These are phyloP conservation scores for Penicillium sclerotiorum DNA, from an alignment of 2,329 filamentous ascomycete species.

Conservation along the genomic window DNA sequence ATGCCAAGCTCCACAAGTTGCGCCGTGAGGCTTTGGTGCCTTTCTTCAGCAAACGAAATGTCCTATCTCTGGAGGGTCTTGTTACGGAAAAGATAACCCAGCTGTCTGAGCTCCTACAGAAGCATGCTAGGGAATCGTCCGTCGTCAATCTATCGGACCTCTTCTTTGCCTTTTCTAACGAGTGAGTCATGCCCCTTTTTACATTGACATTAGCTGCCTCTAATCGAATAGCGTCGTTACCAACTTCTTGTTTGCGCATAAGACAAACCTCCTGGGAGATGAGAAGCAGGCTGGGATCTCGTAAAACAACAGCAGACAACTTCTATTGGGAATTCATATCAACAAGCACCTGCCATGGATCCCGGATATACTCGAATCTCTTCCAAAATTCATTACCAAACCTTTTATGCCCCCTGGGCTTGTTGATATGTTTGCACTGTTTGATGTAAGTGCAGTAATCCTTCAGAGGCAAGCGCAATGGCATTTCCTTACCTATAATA, in stretches of 20 bases:
- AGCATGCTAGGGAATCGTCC: slow-evolving; percentile 6
- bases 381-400: slow-evolving; percentile 24
- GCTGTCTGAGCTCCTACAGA: slow-evolving; percentile 16
- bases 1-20: slow-evolving; percentile 31
- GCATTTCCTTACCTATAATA: slow-evolving; percentile 3
- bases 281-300: slow-evolving; percentile 25
- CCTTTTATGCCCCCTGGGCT: slow-evolving; percentile 27
- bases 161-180: slow-evolving; percentile 33
- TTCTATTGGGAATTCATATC: slow-evolving; percentile 34
- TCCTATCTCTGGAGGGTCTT: slow-evolving; percentile 29
- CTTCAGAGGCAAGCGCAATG: background rate
- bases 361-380: slow-evolving; percentile 24
- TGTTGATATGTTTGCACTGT: slow-evolving; percentile 27
- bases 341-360: slow-evolving; percentile 37
- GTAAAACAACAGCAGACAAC: slow-evolving; percentile 30
- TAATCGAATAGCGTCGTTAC: slow-evolving; percentile 28
- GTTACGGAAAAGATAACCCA: slow-evolving; percentile 28
- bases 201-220: background rate
- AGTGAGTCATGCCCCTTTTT: slow-evolving; percentile 17
- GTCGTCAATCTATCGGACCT: slow-evolving; percentile 30
- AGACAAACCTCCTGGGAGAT: slow-evolving; percentile 27
- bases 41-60: slow-evolving; percentile 35
- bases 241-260: slow-evolving; percentile 33
- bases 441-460: slow-evolving; percentile 10
- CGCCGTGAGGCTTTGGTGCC: slow-evolving; percentile 33